These are phyloP conservation scores for Pichia eremophila DNA, from an alignment of 805 yeast genomes.

Conservation along the genomic window DNA sequence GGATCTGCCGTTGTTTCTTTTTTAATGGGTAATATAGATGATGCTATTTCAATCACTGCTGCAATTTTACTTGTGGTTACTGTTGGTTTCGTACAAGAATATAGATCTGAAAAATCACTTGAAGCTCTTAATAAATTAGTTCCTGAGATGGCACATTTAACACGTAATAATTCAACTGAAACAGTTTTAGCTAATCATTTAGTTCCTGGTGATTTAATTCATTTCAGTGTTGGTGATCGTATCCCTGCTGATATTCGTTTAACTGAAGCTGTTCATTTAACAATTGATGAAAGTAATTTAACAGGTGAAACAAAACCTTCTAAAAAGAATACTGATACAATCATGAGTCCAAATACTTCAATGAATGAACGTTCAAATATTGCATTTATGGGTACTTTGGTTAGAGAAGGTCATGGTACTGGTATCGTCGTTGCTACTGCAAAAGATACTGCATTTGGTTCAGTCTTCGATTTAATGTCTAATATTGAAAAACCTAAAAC, in stretches of 20 bases:
- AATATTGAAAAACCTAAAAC: conserved; percentile 96
- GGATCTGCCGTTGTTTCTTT: conserved; percentile 86
- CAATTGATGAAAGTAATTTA: conserved; percentile 86
- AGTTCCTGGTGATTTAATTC: conserved; percentile 95
- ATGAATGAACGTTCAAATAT: conserved; percentile 59
- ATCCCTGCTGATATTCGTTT: conserved; percentile 93
- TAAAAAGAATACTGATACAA: conserved; percentile 45
- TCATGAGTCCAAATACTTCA: conserved; percentile 22
- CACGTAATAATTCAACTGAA: conserved; percentile 70
- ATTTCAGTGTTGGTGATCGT: conserved; percentile 85
- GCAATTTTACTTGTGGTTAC: conserved; percentile 91
- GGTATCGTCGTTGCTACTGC: conserved; percentile 94
- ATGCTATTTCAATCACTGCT: conserved; percentile 85
- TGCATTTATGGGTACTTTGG: conserved; percentile 96
- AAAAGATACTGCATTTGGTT: conserved; percentile 82
- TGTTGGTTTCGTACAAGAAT: conserved; percentile 96
- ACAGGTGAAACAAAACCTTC: conserved; percentile 95
- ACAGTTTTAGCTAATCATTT: conserved; percentile 78
- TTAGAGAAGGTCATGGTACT: conserved; percentile 89
- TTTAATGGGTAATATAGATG: conserved; percentile 92
- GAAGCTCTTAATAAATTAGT: conserved; percentile 89
- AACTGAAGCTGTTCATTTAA: conserved; percentile 64
- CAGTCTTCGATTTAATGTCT: conserved; percentile 91
- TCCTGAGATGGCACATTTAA: conserved; percentile 92
- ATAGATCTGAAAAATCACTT: conserved; percentile 86